phyloP scores from a whole-genome alignment of 345 rosid species.

The Moricandia moricandioides region DNA sequence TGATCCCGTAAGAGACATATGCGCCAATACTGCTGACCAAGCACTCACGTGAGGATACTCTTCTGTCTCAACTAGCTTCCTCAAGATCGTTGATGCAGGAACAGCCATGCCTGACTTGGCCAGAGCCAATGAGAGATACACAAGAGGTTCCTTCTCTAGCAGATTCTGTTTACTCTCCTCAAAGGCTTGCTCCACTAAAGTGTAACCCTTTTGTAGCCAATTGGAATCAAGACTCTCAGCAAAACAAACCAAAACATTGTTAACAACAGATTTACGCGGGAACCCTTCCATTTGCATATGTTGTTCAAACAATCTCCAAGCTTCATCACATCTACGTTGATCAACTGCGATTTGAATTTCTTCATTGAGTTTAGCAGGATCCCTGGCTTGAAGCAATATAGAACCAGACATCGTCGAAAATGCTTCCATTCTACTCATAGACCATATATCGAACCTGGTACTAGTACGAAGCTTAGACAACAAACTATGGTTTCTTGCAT shows the following conservation, averaged over 20 bases:
- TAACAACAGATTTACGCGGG: constrained; percentile 60
- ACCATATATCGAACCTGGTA: constrained; percentile 13
- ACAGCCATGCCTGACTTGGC: constrained; percentile 66
- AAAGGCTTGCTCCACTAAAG: constrained; percentile 63
- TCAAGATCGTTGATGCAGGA: constrained; percentile 71
- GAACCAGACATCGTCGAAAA: constrained; percentile 54
- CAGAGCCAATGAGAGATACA: constrained; percentile 74
- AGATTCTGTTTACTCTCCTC: constrained; percentile 72
- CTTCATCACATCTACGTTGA: constrained; percentile 46
- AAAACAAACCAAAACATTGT: not conserved
- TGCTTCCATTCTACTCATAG: constrained; percentile 18
- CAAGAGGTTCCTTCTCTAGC: constrained; percentile 66
- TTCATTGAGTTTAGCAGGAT: constrained; percentile 61
- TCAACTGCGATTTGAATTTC: constrained; percentile 66
- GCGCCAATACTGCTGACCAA: constrained; percentile 73
- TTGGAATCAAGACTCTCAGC: not conserved
- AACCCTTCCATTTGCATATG: constrained; percentile 85
- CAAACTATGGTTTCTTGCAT: not conserved
- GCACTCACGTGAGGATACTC: constrained; percentile 71
- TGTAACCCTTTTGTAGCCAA: constrained; percentile 49
- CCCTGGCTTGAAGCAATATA: constrained; percentile 73
- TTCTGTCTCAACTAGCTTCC: constrained; percentile 69
- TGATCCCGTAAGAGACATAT: constrained; percentile 63
- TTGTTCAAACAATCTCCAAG: constrained; percentile 69
- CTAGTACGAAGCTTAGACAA: constrained; percentile 4